phyloP scores from a whole-genome alignment of 2,329 filamentous ascomycete species.

The Pyricularia sp. region DNA sequence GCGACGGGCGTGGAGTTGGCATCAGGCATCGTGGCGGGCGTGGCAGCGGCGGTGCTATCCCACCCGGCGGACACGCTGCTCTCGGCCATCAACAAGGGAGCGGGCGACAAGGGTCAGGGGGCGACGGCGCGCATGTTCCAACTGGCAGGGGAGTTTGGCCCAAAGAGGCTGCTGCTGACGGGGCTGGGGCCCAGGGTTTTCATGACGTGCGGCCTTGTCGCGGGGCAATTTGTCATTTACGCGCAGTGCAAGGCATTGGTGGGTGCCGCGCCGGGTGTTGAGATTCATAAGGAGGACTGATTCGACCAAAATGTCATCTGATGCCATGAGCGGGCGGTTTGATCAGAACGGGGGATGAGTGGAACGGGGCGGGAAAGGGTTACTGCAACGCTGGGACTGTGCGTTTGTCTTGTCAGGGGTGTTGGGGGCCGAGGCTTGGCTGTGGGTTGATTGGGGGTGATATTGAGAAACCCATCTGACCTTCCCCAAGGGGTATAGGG shows the following conservation, averaged over 20 bases:
- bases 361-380: not conserved
- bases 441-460: not conserved
- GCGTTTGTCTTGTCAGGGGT: not conserved
- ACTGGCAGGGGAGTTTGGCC: conserved; percentile 41
- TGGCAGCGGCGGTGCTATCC: conserved; percentile 79
- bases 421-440: not conserved
- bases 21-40: conserved; percentile 79
- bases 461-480: not conserved
- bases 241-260: conserved; percentile 44
- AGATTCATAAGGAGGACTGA: conserved; percentile 40
- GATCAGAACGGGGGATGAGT: not conserved
- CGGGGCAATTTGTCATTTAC: conserved; percentile 46
- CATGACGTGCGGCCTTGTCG: conserved; percentile 44
- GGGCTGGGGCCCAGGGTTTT: conserved; percentile 41
- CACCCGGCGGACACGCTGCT: conserved; percentile 70
- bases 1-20: conserved; percentile 79
- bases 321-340: not conserved
- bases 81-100: conserved; percentile 46
- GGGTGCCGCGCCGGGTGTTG: conserved; percentile 39
- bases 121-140: conserved; percentile 41
- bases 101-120: conserved; percentile 36
- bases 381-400: not conserved
- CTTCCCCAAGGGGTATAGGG: not conserved
- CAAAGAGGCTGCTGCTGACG: conserved; percentile 33
- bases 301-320: not conserved